Evolutionary conservation across 768 basidiomycete species (phyloP), one percentile per base, ranked within the genome.

Genomic region (Hericium erinaceus): DNA sequence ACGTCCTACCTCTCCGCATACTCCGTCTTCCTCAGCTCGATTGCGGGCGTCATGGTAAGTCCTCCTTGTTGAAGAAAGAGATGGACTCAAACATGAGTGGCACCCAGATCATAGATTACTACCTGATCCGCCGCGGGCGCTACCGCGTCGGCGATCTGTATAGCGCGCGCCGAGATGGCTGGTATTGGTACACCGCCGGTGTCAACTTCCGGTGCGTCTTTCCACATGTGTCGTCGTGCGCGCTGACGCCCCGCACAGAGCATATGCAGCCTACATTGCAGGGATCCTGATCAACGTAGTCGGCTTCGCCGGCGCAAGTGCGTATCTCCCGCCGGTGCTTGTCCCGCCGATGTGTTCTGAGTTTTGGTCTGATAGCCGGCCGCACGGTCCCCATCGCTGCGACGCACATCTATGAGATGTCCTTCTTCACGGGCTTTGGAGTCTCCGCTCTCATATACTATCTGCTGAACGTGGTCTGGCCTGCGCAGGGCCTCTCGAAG

Each of bases 351-450:
- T 53, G 33, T 33, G 26, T 54, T 40, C 39, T 53, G 24, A 60
- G 9, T 22, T 18, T 53, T 13, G 41, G 55, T 33, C 54, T 54
- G 8, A 12, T 55, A 80, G 81, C 82, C 33, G 86, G 86, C 8
- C 75, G 74, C 40, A 69, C 66, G 0, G 88, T 91, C 1, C 82
- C 87, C 6, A 65, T 85, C 24, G 80, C 79, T 4, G 88, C 89
- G 1, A 87, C 82, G n/a, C 77, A 81, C 55, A 79, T 89, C 61
- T 89, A 87, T 69, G 73, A 84, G 54, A 77, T 91, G 74, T 83
- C 87, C 12, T 93, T 91, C 78, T 87, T 92, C 72, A 86, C 86
- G n/a, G 90, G 90, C 28, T 87, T 90, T 62, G 82, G 80, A 33
- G 78, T 84, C 46, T 87, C 89, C 2, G 74, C 80, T 9, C 52